Evolutionary conservation across 345 rosid genomes (phyloP).

Genomic region (Citrus australasica): DNA sequence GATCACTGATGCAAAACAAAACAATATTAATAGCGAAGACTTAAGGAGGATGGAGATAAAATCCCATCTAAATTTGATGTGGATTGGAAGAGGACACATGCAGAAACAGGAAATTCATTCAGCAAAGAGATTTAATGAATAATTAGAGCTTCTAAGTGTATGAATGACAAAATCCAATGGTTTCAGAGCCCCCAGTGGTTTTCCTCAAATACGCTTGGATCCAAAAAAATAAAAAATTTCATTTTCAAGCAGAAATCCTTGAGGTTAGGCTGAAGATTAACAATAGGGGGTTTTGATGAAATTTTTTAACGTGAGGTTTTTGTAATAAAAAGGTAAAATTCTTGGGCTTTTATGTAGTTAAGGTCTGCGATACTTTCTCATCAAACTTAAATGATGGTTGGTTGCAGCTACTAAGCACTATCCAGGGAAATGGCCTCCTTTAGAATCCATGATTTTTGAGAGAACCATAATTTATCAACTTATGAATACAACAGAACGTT

Average conservation of each 20-base stretch:
- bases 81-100: background rate
- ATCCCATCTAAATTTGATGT: background rate
- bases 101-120: background rate
- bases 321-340: background rate
- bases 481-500: background rate
- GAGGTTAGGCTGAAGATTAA: background rate
- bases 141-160: background rate
- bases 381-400: background rate
- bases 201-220: background rate
- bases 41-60: background rate
- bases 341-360: background rate
- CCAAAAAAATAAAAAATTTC: background rate
- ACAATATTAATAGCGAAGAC: background rate
- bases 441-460: background rate
- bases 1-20: slow-evolving; percentile 41
- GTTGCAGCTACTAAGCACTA: background rate
- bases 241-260: background rate
- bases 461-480: background rate
- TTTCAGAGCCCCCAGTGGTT: background rate
- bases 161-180: background rate
- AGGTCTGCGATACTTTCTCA: background rate
- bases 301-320: background rate
- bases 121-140: background rate
- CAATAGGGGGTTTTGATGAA: background rate
- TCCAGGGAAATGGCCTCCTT: background rate